Conservation (phyloP, 2,329 filamentous ascomycete genomes). For the Colletotrichum tanaceti region DNA sequence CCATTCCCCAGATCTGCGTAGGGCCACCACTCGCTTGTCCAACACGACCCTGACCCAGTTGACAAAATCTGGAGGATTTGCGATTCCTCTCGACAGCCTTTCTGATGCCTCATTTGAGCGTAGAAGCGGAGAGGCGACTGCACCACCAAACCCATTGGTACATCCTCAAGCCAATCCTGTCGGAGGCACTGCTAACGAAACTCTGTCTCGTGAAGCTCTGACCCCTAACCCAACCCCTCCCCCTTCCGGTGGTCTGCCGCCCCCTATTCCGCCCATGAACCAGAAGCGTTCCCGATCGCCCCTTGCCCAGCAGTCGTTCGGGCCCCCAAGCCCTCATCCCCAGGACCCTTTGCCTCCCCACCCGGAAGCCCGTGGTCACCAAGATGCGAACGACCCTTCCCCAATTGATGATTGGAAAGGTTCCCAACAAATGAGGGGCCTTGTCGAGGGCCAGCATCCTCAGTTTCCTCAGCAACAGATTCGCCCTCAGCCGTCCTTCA, state of each 20-base stretch:
- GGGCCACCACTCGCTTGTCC: slow-evolving; percentile 86
- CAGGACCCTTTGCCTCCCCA: slow-evolving; percentile 48
- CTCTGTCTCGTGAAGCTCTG: slow-evolving; percentile 65
- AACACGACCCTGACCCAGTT: slow-evolving; percentile 84
- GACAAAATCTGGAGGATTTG: slow-evolving; percentile 72
- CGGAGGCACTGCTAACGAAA: slow-evolving; percentile 66
- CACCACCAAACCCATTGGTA: slow-evolving; percentile 53
- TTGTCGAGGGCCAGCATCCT: slow-evolving; percentile 10
- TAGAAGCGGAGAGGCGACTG: slow-evolving; percentile 50
- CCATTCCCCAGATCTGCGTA: slow-evolving; percentile 80
- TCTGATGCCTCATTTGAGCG: slow-evolving; percentile 48
- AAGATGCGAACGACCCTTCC: slow-evolving; percentile 9
- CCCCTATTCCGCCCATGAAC: slow-evolving; percentile 55
- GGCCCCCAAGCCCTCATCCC: slow-evolving; percentile 49
- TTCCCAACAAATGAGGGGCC: slow-evolving; percentile 21
- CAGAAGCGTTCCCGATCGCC: slow-evolving; percentile 60
- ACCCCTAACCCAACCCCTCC: slow-evolving; percentile 51
- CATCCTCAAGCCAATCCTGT: slow-evolving; percentile 62
- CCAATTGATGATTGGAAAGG: background rate
- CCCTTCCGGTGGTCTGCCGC: slow-evolving; percentile 53
- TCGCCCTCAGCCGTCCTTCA: slow-evolving; percentile 40
- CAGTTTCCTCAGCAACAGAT: slow-evolving; percentile 24
- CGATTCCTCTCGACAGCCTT: slow-evolving; percentile 53
- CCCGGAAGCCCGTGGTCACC: slow-evolving; percentile 41
- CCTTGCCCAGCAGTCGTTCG: slow-evolving; percentile 51